Base-by-base conservation (phyloP, 1,139 yeast species). In the Suhomyces panamericanus region DNA sequence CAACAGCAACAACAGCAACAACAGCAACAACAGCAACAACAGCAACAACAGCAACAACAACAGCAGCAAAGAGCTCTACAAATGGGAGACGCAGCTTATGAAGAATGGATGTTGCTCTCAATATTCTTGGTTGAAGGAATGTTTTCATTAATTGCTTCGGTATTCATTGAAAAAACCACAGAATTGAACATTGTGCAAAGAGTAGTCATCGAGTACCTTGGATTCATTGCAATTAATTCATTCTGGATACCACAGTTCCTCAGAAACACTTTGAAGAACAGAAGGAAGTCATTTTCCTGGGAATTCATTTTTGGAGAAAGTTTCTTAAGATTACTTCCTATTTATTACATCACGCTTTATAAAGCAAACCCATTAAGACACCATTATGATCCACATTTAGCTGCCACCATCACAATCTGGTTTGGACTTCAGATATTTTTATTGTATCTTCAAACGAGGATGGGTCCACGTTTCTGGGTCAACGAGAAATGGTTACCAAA, bases 191-290 rank as follows among this genome's bases (percentile, higher is more conserved):
- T 71, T 27, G 65, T 63, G 12, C 66, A 79, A 37, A 70, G 96
- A 44, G 63, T 64, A 17, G 55, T 70, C 3, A 80, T 83, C 58
- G 96, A 89, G 59, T 81, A 78, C 48, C 44, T 75, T 1, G 67
- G 78, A 0, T 60, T 85, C 6, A 49, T 82, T 2, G 46, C 73
- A 1, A 58, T 85, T 28, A 87, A 83, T 60, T 87, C 96, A 0
- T 82, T 80, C 54, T 91, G 97, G 97, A 54, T 86, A n/a, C 97
- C 97, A 0, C 99, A 91, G 62, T 85, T 89, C 41, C 80, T 83
- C 49, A 74, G 96, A 55, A 88, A 89, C 58, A 83, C 87, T 5
- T 65, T 86, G 16, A 76, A 88, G 46, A 93, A 93, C 22, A 73
- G 87, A n/a, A 69, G 85, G 44, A 69, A 72, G 32, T 79, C 90